Base-by-base conservation (phyloP, 2,329 filamentous ascomycete genomes). In the Cordyceps farinosa region DNA sequence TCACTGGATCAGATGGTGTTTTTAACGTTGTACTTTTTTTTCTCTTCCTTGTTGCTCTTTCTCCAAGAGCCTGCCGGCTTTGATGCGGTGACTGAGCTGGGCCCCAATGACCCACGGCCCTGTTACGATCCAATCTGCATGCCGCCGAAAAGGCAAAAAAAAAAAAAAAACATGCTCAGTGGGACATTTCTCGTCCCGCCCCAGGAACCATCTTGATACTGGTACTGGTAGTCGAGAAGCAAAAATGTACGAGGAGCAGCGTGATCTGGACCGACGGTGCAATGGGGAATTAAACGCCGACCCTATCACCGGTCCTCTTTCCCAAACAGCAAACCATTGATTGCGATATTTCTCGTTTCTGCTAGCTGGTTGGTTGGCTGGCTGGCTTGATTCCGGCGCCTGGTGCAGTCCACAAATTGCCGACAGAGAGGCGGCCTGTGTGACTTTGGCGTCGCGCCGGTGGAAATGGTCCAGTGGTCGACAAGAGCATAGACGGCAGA, bases 171-270 rank as follows among this genome's bases (percentile, higher is more conserved):
- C 48, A 53, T 45, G 38, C 47, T 48, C 27, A 45, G 11, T 45
- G 48, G 48, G 34, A 15, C 22, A 30, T 32, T 52, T 5, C 3
- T 38, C 30, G 15, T 51, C 38, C 11, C 30, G 22, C 29, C 36
- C 30, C 57, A 60, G 57, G 47, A 42, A 60, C 48, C 52, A 61
- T 61, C 57, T 44, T 52, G 57, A 53, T 53, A 22, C 22, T 22
- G 22, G 22, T 22, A 22, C 22, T 22, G 22, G 22, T 22, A 45
- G 29, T 60, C 17, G 17, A 42, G 15, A 27, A 10, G 29, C 44
- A 30, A 3, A 40, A 13, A 27, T 32, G 38, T 17, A 11, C 7
- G 11, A 22, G 13, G 15, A 56, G 13, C 40, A 45, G 53, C 54
- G 36, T 47, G 29, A 47, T 27, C 29, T 47, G 17, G 30, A 30